Conservation (phyloP, 2,329 filamentous ascomycete species). For the Laburnicola sp. region DNA sequence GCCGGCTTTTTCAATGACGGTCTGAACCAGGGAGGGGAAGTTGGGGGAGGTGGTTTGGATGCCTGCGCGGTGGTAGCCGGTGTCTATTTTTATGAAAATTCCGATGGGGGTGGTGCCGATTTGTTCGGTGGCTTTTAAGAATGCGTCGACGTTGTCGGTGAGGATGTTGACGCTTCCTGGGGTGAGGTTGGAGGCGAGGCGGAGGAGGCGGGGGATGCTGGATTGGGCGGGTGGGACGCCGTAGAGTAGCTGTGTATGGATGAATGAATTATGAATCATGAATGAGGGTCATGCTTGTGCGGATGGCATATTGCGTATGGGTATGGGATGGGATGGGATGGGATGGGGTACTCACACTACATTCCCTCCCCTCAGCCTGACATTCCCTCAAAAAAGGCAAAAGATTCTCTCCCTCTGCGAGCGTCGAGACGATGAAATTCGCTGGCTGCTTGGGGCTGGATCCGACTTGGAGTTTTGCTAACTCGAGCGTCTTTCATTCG, state of each 20-base stretch:
- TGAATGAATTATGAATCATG: not conserved
- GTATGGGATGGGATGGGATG: no score
- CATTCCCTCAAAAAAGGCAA: conserved; percentile 63
- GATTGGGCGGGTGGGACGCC: conserved; percentile 69
- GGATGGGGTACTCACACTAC: conserved; percentile 58
- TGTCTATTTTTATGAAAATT: conserved; percentile 74
- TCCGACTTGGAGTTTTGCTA: conserved; percentile 72
- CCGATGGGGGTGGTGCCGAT: conserved; percentile 43
- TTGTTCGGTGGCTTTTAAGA: conserved; percentile 52
- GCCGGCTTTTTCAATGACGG: conserved; percentile 43
- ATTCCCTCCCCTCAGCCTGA: conserved; percentile 55
- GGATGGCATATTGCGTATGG: no score
- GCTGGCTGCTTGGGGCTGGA: conserved; percentile 46
- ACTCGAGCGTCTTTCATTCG: conserved; percentile 61
- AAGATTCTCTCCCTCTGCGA: conserved; percentile 73
- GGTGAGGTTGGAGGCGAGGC: conserved; percentile 58
- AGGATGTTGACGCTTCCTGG: conserved; percentile 63
- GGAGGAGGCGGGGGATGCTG: conserved; percentile 61
- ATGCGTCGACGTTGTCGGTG: conserved; percentile 64
- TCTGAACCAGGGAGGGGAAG: conserved; percentile 54
- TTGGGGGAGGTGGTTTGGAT: conserved; percentile 56
- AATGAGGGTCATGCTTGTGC: not conserved
- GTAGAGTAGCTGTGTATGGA: conserved; percentile 62
- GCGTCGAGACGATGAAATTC: conserved; percentile 72
- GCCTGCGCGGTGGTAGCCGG: conserved; percentile 72